Percentiles rank a stretch among this genome's conserved stretches.
Evolutionary conservation across 225 moss, liverwort and hornwort species (phyloP).

Genomic region (Bryoerythrophyllum caledonicum): DNA sequence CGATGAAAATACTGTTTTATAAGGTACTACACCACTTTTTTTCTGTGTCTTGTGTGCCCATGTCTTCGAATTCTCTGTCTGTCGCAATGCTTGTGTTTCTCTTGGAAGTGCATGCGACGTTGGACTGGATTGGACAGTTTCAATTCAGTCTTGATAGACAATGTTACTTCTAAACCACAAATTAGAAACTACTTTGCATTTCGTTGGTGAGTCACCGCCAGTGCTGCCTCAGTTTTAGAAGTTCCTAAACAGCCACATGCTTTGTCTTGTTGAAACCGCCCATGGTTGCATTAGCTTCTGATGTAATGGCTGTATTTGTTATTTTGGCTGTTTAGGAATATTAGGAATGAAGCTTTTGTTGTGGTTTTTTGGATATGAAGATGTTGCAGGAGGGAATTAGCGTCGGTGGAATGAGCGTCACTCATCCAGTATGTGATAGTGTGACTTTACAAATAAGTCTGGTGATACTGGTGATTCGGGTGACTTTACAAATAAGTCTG

Average conservation of each 20-base stretch:
- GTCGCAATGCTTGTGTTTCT: neutral
- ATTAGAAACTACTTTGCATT: too few species aligned
- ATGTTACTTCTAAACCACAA: too few species aligned
- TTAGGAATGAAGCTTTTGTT: too few species aligned
- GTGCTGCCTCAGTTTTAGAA: neutral
- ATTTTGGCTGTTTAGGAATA: too few species aligned
- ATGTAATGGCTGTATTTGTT: too few species aligned
- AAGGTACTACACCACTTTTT: neutral
- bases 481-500: too few species aligned
- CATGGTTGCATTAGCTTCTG: too few species aligned
- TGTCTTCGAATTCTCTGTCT: neutral
- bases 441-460: too few species aligned
- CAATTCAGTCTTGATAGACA: neutral
- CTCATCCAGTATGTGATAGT: too few species aligned
- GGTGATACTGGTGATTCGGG: too few species aligned
- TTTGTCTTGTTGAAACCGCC: neutral
- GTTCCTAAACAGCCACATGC: too few species aligned
- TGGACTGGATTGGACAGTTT: too few species aligned
- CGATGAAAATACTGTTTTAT: neutral
- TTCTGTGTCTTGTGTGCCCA: neutral
- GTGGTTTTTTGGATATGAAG: neutral
- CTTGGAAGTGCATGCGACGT: neutral
- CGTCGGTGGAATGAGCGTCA: slow-evolving; percentile 6
- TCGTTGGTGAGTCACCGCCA: neutral
- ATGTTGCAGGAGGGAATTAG: slow-evolving; percentile 16